Percentiles rank a stretch among this genome's conserved stretches.
Conservation (phyloP, 305 asterid genomes). For the Fraxinus nigra region DNA sequence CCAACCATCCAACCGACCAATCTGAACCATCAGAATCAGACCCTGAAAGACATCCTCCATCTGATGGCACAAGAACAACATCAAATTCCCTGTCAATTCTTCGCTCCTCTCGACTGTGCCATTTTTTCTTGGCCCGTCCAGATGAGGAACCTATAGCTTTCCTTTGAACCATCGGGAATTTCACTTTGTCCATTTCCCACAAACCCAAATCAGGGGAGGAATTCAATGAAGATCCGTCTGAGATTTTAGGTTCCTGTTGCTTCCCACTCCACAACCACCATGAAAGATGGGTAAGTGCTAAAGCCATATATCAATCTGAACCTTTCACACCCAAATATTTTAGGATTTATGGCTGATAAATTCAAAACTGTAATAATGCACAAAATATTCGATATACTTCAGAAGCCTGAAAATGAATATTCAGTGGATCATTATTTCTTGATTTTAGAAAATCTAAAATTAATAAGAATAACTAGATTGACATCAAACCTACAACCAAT, state of each 20-base stretch:
- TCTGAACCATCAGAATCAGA: constrained; percentile 56
- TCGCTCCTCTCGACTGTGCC: constrained; percentile 46
- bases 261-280: constrained; percentile 47
- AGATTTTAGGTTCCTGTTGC: constrained; percentile 30
- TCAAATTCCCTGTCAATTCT: constrained; percentile 44
- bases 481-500: background rate
- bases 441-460: background rate
- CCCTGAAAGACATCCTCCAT: constrained; percentile 53
- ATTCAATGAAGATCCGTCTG: constrained; percentile 27
- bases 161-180: constrained; percentile 20
- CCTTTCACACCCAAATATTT: background rate
- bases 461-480: background rate
- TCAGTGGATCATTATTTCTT: background rate
- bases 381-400: background rate
- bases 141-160: constrained; percentile 28
- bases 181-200: constrained; percentile 38
- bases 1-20: constrained; percentile 58
- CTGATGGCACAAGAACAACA: constrained; percentile 48
- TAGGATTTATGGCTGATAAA: background rate
- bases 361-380: background rate
- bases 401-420: background rate
- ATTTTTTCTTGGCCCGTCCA: constrained; percentile 32
- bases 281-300: constrained; percentile 33
- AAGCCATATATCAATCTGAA: constrained; percentile 24
- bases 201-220: constrained; percentile 30